Conservation (phyloP, 805 yeast species). For the Candida morakotiae region DNA sequence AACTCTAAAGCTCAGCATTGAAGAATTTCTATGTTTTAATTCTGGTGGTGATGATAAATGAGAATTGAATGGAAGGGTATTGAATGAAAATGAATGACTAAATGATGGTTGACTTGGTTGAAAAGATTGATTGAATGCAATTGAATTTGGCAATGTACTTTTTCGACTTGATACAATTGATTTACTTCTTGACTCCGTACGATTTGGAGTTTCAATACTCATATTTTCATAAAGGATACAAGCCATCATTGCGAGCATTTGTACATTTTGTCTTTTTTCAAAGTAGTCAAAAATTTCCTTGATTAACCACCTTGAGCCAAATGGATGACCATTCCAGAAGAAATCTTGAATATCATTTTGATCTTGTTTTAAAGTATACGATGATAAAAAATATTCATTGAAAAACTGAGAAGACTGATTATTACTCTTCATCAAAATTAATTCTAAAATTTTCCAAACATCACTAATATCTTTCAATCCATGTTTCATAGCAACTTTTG, state of each 20-base stretch:
- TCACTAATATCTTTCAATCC: constrained; percentile 63
- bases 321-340: constrained; percentile 80
- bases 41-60: neutral
- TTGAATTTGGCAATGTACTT: neutral
- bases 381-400: neutral
- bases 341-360: constrained; percentile 2
- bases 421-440: constrained; percentile 39
- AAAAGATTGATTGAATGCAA: constrained; percentile 2
- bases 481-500: constrained; percentile 60
- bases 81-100: neutral
- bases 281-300: constrained; percentile 59
- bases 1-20: constrained; percentile 8
- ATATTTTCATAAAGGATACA: constrained; percentile 58
- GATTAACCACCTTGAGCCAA: constrained; percentile 67
- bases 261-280: constrained; percentile 63
- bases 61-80: neutral
- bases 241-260: constrained; percentile 86
- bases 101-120: neutral
- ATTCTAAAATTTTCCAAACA: constrained; percentile 66
- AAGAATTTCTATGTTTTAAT: constrained; percentile 8
- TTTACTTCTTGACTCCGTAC: neutral
- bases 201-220: no score
- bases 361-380: neutral
- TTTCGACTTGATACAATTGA: neutral
- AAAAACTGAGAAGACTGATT: neutral